Percentiles rank a stretch among this genome's conserved stretches.
phyloP scores from a whole-genome alignment of 1,284 basidiomycete species.

The Sanghuangporus sanghuang region DNA sequence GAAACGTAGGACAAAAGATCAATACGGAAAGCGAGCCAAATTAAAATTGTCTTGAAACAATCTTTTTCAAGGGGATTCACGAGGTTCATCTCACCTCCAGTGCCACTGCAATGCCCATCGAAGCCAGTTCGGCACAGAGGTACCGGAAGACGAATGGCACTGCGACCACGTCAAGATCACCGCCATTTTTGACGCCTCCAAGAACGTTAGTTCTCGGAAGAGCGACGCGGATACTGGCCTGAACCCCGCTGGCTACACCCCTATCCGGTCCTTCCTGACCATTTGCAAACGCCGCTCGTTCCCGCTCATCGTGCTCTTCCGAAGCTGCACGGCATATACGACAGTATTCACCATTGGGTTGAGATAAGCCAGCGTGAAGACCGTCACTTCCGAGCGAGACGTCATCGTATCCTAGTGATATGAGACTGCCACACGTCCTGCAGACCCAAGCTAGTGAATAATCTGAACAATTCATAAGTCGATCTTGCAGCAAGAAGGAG shows the following conservation, averaged over 20 bases:
- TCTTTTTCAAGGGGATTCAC: no score
- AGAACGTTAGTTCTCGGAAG: conserved; percentile 65
- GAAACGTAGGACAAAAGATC: neutral
- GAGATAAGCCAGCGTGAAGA: conserved; percentile 45
- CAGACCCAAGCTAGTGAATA: conserved; percentile 99
- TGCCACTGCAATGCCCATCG: conserved; percentile 83
- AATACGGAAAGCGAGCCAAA: neutral
- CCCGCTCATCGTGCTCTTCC: conserved; percentile 54
- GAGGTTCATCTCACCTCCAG: conserved; percentile 47
- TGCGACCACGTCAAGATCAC: conserved; percentile 89
- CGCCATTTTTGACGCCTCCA: conserved; percentile 53
- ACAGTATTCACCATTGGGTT: conserved; percentile 85
- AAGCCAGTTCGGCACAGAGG: conserved; percentile 78
- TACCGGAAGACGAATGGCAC: conserved; percentile 95
- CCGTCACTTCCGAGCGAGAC: conserved; percentile 50
- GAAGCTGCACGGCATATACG: conserved; percentile 77
- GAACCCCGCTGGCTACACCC: conserved; percentile 29
- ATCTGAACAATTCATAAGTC: conserved; percentile 99
- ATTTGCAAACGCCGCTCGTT: conserved; percentile 48
- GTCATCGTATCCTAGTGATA: conserved; percentile 92
- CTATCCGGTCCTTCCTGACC: conserved; percentile 22
- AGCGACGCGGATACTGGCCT: conserved; percentile 52
- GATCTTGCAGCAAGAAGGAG: conserved; percentile 95
- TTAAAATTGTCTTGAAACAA: no score
- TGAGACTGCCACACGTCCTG: conserved; percentile 90